These are phyloP conservation scores for Exobasidium cylindrosporum DNA, from an alignment of 1,284 basidiomycete species.

Conservation along the genomic window DNA sequence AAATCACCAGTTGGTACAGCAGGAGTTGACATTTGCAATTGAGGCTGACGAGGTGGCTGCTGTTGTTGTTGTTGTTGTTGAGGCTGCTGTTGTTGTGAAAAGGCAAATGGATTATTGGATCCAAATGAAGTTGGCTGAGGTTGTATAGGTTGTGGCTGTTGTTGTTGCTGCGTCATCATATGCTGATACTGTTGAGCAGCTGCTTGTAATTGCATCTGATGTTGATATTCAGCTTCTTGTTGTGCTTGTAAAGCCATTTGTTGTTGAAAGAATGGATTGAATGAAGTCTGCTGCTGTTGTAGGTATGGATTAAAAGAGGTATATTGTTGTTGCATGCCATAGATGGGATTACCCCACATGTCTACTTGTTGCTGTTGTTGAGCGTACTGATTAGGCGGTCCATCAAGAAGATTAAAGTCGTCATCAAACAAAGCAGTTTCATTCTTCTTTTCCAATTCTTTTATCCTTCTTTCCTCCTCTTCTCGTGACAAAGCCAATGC, in stretches of 20 bases:
- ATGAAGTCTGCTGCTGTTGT: constrained; percentile 58
- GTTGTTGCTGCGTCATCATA: constrained; percentile 56
- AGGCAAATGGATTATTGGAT: constrained; percentile 89
- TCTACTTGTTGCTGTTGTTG: constrained; percentile 33
- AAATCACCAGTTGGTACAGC: constrained; percentile 44
- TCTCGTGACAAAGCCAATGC: constrained; percentile 82
- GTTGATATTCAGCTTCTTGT: constrained; percentile 53
- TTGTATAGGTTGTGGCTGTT: constrained; percentile 40
- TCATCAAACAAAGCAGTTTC: constrained; percentile 77
- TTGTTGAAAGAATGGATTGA: constrained; percentile 52
- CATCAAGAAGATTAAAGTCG: constrained; percentile 44
- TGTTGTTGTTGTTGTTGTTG: constrained; percentile 31
- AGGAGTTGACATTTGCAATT: constrained; percentile 35
- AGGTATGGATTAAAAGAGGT: constrained; percentile 61
- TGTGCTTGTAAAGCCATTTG: constrained; percentile 68
- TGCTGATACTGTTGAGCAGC: constrained; percentile 56
- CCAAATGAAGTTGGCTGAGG: constrained; percentile 67
- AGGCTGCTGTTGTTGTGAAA: constrained; percentile 23
- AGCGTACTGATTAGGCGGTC: constrained; percentile 32
- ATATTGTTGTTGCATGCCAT: constrained; percentile 59
- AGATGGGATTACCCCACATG: constrained; percentile 41
- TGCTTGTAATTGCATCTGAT: constrained; percentile 55
- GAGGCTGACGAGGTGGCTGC: constrained; percentile 25
- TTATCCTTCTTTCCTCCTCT: constrained; percentile 61
- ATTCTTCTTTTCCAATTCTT: constrained; percentile 69